These are phyloP conservation scores for Lentinula sp. DNA, from an alignment of 768 basidiomycete genomes.

Conservation along the genomic window DNA sequence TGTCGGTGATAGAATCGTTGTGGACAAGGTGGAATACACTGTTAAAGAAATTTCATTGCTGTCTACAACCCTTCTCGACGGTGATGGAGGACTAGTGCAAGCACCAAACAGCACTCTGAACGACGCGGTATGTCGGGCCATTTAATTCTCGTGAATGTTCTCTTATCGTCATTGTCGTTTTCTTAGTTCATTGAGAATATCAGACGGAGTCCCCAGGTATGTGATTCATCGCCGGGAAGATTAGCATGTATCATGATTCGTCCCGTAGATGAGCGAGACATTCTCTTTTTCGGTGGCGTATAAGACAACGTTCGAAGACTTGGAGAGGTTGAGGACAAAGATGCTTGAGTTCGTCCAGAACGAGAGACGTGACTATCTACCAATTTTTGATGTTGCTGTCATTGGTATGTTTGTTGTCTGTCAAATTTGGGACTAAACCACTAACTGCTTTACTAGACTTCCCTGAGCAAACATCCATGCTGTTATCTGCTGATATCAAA, in stretches of 20 bases:
- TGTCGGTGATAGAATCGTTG: conserved; percentile 66
- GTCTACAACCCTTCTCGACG: conserved; percentile 67
- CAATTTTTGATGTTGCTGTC: conserved; percentile 68
- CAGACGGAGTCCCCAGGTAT: conserved; percentile 62
- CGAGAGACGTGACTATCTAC: conserved; percentile 72
- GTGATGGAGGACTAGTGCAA: conserved; percentile 55
- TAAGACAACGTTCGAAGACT: conserved; percentile 71
- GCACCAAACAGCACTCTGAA: conserved; percentile 64
- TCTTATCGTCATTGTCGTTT: not conserved
- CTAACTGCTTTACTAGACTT: conserved; percentile 43
- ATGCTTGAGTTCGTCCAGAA: conserved; percentile 76
- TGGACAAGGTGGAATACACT: conserved; percentile 54
- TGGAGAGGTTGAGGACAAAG: conserved; percentile 66
- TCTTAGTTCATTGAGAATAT: conserved; percentile 64
- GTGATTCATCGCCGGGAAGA: conserved; percentile 7
- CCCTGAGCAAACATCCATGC: conserved; percentile 75
- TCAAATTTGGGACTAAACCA: conserved; percentile 1
- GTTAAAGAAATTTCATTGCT: conserved; percentile 87
- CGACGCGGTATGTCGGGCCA: conserved; percentile 34
- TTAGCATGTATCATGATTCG: not conserved
- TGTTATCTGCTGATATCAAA: conserved; percentile 74
- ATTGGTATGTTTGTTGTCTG: conserved; percentile 34
- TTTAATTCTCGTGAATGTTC: not conserved
- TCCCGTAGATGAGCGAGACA: conserved; percentile 66
- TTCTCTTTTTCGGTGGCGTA: conserved; percentile 81